Evolutionary conservation across 352 stramenopile species (phyloP).

Genomic region (Lagenidium sp.): DNA sequence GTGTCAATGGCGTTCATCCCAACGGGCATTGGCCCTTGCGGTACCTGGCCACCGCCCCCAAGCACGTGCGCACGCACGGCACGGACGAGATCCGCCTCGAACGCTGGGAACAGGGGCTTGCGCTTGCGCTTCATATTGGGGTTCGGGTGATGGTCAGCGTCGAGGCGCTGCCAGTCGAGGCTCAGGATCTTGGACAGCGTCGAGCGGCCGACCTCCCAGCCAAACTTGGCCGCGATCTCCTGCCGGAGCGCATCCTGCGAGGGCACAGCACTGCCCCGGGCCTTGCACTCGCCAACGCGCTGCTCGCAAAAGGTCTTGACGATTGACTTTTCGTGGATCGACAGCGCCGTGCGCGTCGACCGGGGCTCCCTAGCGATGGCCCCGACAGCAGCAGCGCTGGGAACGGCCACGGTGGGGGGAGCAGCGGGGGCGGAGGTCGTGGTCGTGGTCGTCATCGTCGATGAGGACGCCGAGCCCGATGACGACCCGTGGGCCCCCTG

Average conservation of each 20-base stretch:
- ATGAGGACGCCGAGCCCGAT: too few species aligned
- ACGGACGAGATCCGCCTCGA: conserved; percentile 55
- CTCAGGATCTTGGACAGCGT: conserved; percentile 70
- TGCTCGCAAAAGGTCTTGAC: conserved; percentile 76
- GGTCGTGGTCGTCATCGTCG: too few species aligned
- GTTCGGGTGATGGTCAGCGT: conserved; percentile 37
- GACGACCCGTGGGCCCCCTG: too few species aligned
- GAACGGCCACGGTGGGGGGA: too few species aligned
- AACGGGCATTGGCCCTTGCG: too few species aligned
- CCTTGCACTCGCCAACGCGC: conserved; percentile 44
- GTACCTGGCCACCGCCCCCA: neutral
- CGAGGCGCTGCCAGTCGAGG: conserved; percentile 51
- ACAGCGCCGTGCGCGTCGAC: conserved; percentile 32
- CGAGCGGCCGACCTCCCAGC: conserved; percentile 55
- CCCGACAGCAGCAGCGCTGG: too few species aligned
- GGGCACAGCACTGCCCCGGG: conserved; percentile 35
- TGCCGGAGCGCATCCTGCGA: conserved; percentile 51
- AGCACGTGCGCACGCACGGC: conserved; percentile 23
- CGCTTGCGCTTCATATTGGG: conserved; percentile 68
- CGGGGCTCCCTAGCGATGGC: neutral
- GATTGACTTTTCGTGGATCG: conserved; percentile 57
- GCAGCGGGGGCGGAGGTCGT: too few species aligned
- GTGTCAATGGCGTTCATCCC: neutral
- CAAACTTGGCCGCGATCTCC: conserved; percentile 43
- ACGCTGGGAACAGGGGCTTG: conserved; percentile 57